Base-by-base conservation (phyloP, 768 basidiomycete species). In the Coprinellus aureogranulatus region DNA sequence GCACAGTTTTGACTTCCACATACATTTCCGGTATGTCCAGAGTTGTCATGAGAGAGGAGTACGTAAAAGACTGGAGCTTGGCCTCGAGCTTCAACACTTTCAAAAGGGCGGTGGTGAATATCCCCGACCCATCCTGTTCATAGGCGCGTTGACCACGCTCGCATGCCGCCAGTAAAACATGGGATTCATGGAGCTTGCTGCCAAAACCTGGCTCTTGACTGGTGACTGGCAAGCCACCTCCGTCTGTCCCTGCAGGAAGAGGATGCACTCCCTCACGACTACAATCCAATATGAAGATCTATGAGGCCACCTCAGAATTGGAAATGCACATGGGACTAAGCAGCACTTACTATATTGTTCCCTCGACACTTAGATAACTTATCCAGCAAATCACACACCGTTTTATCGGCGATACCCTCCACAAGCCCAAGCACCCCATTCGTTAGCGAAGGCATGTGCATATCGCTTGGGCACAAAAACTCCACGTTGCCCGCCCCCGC, bases 221-320 rank as follows among this genome's bases (percentile, higher is more conserved):
- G 60, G 63, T 28, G 72, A 69, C 27, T 65, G 57, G 18, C 39
- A 61, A 66, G 8, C 54, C 54, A 1, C 59, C 55, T 34, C 44
- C 41, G 10, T n/a, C 58, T 12, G n/a, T n/a, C n/a, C n/a, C n/a
- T n/a, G n/a, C n/a, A n/a, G n/a, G n/a, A n/a, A n/a, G n/a, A n/a
- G n/a, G n/a, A n/a, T n/a, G n/a, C n/a, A n/a, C 20, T 41, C 37
- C 41, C 5, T 5, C 25, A 37, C 47, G 27, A 16, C 77, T 70
- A 12, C 80, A 80, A 52, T 80, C 80, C 5, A 81, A 66, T 45
- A 81, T 75, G 14, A 81, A 63, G 11, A 74, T 78, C 80, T 81
- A 53, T n/a, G 11, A 48, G 9, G 22, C 2, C 12, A 28, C 47
- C 10, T 51, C 54, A 28, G 26, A 52, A 6, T 18, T n/a, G n/a